Evolutionary conservation across 2,329 filamentous ascomycete genomes (phyloP).

Genomic region (Cercospora berteroae): DNA sequence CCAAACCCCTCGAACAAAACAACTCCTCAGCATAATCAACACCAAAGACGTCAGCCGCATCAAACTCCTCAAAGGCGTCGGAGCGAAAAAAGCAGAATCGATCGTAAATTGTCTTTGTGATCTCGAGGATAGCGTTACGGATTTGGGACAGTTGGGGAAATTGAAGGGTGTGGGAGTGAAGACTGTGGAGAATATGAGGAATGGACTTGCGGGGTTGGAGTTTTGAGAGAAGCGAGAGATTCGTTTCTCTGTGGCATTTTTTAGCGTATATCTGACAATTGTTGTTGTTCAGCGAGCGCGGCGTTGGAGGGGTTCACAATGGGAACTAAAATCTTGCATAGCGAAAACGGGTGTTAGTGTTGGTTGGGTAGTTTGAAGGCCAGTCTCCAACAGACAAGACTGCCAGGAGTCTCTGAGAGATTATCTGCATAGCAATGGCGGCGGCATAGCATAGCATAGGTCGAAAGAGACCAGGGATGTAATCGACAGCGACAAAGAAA

Average conservation of each 20-base stretch:
- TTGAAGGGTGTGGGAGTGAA: slow-evolving; percentile 51
- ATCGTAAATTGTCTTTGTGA: slow-evolving; percentile 51
- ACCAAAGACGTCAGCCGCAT: slow-evolving; percentile 67
- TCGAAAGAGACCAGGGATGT: neutral
- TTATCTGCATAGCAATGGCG: neutral
- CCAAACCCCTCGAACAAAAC: slow-evolving; percentile 58
- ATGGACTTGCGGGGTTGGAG: slow-evolving; percentile 32
- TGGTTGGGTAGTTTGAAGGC: neutral
- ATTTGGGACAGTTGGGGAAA: slow-evolving; percentile 45
- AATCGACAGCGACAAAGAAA: neutral
- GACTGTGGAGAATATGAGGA: slow-evolving; percentile 53
- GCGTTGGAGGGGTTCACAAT: neutral
- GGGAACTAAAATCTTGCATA: neutral
- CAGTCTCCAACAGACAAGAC: neutral
- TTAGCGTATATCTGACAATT: neutral
- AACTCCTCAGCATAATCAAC: slow-evolving; percentile 69
- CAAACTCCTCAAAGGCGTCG: slow-evolving; percentile 66
- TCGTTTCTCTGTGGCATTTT: neutral
- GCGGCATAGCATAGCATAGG: neutral
- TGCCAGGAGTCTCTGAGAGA: neutral
- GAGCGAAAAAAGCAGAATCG: slow-evolving; percentile 65
- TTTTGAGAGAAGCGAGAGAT: neutral
- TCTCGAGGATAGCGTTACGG: slow-evolving; percentile 43
- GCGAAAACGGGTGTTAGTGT: neutral
- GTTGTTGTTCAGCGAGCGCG: slow-evolving; percentile 8